These are phyloP conservation scores for Suhomyces bribrorum DNA, from an alignment of 1,139 yeast genomes.

Conservation along the genomic window DNA sequence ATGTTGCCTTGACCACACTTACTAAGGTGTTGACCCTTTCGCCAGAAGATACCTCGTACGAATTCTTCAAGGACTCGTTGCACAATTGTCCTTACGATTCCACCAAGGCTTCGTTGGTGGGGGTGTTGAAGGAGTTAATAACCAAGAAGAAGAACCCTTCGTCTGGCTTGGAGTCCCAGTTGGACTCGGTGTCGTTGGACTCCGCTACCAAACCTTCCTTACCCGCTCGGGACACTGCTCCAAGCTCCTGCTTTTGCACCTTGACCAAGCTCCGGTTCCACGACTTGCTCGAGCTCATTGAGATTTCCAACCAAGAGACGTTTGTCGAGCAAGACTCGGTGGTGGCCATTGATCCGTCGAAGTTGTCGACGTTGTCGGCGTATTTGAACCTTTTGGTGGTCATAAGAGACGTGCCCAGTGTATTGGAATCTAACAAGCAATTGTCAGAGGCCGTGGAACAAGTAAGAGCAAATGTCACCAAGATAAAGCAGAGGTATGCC, in stretches of 20 bases:
- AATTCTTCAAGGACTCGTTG: slow-evolving; percentile 65
- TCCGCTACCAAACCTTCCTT: no score
- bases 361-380: slow-evolving; percentile 49
- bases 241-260: slow-evolving; percentile 31
- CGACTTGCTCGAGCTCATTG: slow-evolving; percentile 43
- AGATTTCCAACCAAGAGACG: slow-evolving; percentile 33
- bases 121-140: slow-evolving; percentile 67
- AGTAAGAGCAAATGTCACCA: slow-evolving; percentile 18
- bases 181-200: no score
- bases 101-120: slow-evolving; percentile 59
- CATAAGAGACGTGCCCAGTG: slow-evolving; percentile 30
- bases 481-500: slow-evolving; percentile 17
- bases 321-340: slow-evolving; percentile 22
- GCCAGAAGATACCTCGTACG: slow-evolving; percentile 58
- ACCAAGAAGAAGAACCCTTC: slow-evolving; percentile 24
- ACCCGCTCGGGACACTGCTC: slow-evolving; percentile 17
- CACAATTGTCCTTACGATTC: slow-evolving; percentile 66
- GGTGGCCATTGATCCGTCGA: slow-evolving; percentile 23
- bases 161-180: slow-evolving; percentile 8
- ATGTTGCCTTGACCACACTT: slow-evolving; percentile 47
- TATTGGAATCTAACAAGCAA: slow-evolving; percentile 20
- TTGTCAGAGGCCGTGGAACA: slow-evolving; percentile 23
- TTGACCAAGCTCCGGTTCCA: slow-evolving; percentile 39
- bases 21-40: slow-evolving; percentile 56
- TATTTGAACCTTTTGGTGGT: slow-evolving; percentile 57